These are phyloP conservation scores for Neofusicoccum sp. DNA, from an alignment of 2,329 filamentous ascomycete genomes.

Conservation along the genomic window DNA sequence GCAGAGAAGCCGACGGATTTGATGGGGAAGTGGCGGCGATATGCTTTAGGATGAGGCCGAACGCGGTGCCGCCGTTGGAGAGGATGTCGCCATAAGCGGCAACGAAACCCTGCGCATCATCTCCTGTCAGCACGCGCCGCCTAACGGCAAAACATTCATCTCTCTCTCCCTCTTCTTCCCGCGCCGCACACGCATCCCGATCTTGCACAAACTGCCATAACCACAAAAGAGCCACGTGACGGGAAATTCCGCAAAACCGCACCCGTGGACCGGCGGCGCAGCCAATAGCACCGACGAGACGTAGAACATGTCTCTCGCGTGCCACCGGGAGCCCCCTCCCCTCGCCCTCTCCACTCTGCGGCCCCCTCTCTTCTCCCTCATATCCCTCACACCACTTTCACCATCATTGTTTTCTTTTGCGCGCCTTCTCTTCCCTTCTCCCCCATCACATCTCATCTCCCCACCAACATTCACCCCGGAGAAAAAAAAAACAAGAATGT, in stretches of 20 bases:
- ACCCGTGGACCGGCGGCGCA: not conserved
- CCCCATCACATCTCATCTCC: not conserved
- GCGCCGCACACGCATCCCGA: too few species aligned
- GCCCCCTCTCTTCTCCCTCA: not conserved
- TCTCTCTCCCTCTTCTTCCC: too few species aligned
- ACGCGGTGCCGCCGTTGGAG: slow-evolving; percentile 52
- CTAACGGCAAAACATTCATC: too few species aligned
- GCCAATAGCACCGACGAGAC: too few species aligned
- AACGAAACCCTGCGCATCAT: slow-evolving; percentile 53
- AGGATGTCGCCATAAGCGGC: slow-evolving; percentile 64
- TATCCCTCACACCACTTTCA: not conserved
- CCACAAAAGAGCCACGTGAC: not conserved
- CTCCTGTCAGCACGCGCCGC: not conserved
- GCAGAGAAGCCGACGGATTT: slow-evolving; percentile 51
- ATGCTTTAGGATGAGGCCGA: slow-evolving; percentile 60
- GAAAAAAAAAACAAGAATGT: not conserved
- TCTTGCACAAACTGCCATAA: too few species aligned
- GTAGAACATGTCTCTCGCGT: not conserved
- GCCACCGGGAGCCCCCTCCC: not conserved
- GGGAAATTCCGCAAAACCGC: not conserved
- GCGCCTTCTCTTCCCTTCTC: not conserved
- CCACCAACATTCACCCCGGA: not conserved
- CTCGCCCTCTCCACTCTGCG: not conserved
- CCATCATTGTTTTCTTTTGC: not conserved
- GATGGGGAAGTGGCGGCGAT: slow-evolving; percentile 41